Base-by-base conservation (phyloP, 495 filamentous ascomycete genomes). In the Platismatia glauca region DNA sequence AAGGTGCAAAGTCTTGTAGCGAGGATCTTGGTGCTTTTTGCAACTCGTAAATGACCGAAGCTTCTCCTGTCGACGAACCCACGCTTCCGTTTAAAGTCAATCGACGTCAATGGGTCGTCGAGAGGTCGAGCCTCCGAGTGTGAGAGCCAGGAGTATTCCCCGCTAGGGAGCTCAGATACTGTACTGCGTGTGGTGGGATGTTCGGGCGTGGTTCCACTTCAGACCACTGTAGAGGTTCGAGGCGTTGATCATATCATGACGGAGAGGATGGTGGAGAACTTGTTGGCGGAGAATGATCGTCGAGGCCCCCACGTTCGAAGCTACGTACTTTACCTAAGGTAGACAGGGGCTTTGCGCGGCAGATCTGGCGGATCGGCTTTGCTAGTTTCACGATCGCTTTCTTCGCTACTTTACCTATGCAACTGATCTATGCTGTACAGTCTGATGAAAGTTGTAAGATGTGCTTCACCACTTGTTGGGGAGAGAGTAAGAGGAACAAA, bases 391-490 rank as follows among this genome's bases (percentile, higher is more conserved):
- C 27, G 11, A 18, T 31, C 15, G 4, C 1, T 31, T 31, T 52
- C 48, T 31, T 52, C 27, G 27, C n/a, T n/a, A n/a, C n/a, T n/a
- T n/a, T n/a, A n/a, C n/a, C n/a, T n/a, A 52, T 31, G 15, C 27
- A 52, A 50, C 7, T 29, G 24, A 50, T 27, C 24, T 29, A n/a
- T n/a, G n/a, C n/a, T n/a, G n/a, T n/a, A 29, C 46, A 11, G 7
- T 52, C 5, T 20, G 0, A 31, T 31, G 48, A 52, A 7, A 29
- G 46, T 3, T 50, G 22, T 50, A 29, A 7, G 24, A 15, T 22
- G 11, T 27, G 0, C 29, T 0, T 1, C 0, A 52, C 6, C 0
- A n/a, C n/a, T n/a, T n/a, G n/a, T n/a, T 1, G 33, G 48, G 33
- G 27, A 31, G 13, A 52, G 27, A 52, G 5, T 0, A 15, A 52